Percentiles rank a stretch among this genome's conserved stretches.
phyloP scores from a whole-genome alignment of 768 basidiomycete genomes.

The Artomyces pyxidatus region DNA sequence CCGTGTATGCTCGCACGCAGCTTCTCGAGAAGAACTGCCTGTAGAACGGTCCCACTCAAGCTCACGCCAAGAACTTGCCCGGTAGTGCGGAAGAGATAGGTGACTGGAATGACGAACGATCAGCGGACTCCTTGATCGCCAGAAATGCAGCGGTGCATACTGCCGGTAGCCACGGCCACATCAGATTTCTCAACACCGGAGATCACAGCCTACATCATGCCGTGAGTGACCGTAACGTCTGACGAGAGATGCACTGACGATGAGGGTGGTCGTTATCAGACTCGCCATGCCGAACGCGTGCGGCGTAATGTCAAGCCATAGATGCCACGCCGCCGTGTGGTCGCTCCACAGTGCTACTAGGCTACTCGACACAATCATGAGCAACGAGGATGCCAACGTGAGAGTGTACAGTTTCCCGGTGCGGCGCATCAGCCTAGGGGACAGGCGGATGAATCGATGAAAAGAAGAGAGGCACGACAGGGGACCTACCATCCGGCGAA shows the following conservation, averaged over 20 bases:
- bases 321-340: constrained; percentile 46
- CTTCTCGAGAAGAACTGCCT: constrained; percentile 65
- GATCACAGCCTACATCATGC: constrained; percentile 68
- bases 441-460: constrained; percentile 3
- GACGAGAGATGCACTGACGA: constrained; percentile 40
- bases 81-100: constrained; percentile 88
- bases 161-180: constrained; percentile 84
- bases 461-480: constrained; percentile 1
- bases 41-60: constrained; percentile 75
- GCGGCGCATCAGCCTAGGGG: constrained; percentile 69
- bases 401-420: constrained; percentile 82
- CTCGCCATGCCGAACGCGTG: constrained; percentile 82
- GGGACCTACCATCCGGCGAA: constrained; percentile 71
- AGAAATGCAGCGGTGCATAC: constrained; percentile 55
- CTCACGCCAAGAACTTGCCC: constrained; percentile 96
- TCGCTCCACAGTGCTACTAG: constrained; percentile 64
- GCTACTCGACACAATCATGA: constrained; percentile 50
- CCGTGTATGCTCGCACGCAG: constrained; percentile 72
- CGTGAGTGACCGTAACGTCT: background rate
- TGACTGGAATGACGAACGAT: constrained; percentile 43
- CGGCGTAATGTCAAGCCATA: constrained; percentile 74
- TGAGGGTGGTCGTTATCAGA: constrained; percentile 78
- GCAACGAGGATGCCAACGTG: constrained; percentile 54
- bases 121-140: too few species aligned
- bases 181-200: constrained; percentile 72